A percentile compares a stretch with the other conserved stretches of the same genome.
phyloP scores from a whole-genome alignment of 2,329 filamentous ascomycete genomes.

The Colletotrichum kahawae region DNA sequence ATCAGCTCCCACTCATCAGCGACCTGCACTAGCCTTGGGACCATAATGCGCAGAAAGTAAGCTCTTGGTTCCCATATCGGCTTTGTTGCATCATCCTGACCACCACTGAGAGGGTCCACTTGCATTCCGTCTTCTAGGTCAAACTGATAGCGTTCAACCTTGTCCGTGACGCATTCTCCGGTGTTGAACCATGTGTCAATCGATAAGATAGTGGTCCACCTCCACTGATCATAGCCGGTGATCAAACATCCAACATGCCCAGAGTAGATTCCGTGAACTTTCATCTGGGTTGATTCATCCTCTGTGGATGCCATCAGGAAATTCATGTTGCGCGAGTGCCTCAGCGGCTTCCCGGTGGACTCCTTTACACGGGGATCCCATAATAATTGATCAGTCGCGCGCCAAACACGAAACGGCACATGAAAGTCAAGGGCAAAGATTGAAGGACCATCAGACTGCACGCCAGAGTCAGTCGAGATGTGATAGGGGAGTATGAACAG shows the following conservation, averaged over 20 bases:
- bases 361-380: background rate
- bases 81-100: background rate
- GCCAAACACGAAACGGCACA: background rate
- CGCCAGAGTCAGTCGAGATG: no score
- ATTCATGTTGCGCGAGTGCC: background rate
- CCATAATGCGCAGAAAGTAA: background rate
- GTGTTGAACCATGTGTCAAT: background rate
- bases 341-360: background rate
- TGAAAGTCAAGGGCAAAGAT: background rate
- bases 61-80: background rate
- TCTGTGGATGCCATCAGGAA: background rate
- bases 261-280: background rate
- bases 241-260: background rate
- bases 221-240: background rate
- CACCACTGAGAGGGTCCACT: background rate
- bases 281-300: no score
- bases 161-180: background rate
- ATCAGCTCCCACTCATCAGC: background rate
- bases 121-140: background rate
- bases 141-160: background rate
- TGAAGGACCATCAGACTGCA: background rate
- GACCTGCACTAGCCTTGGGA: background rate
- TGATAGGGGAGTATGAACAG: no score
- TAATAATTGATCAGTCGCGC: background rate
- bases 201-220: background rate